These are phyloP conservation scores for Areca catechu DNA, from an alignment of 176 grass and related monocot species.

Conservation along the genomic window DNA sequence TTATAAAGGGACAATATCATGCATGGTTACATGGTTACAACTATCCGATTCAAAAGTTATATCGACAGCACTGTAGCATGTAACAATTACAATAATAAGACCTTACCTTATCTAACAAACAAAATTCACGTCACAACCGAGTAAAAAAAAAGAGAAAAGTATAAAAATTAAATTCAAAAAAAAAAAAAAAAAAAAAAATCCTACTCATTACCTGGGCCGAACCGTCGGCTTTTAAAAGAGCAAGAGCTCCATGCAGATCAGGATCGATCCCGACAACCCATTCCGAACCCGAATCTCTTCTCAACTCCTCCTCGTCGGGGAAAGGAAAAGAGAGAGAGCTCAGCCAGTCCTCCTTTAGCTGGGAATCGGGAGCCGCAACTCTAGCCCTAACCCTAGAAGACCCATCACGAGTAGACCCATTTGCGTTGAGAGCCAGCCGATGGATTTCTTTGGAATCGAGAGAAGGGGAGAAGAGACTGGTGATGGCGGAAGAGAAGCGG, in stretches of 20 bases:
- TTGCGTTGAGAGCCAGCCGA: conserved; percentile 13
- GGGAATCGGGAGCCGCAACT: conserved; percentile 19
- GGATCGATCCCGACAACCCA: conserved; percentile 85
- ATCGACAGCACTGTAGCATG: too few relatives aligned
- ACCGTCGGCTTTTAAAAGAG: conserved; percentile 51
- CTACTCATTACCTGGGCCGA: conserved; percentile 9
- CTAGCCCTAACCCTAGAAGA: conserved; percentile 28
- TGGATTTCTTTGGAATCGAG: conserved; percentile 8
- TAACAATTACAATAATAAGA: too few relatives aligned
- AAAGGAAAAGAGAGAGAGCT: conserved; percentile 62
- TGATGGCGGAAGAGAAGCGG: conserved; percentile 2
- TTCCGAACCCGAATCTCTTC: conserved; percentile 13
- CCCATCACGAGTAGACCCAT: not conserved
- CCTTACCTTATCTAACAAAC: too few relatives aligned
- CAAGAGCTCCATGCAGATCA: conserved; percentile 56
- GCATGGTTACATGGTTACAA: too few relatives aligned
- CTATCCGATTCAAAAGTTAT: too few relatives aligned
- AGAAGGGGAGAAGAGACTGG: conserved; percentile 27
- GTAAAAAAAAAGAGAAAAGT: too few relatives aligned
- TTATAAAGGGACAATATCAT: too few relatives aligned
- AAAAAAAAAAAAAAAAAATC: not conserved
- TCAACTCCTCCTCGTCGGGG: conserved; percentile 11
- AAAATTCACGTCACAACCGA: too few relatives aligned
- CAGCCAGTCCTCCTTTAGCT: conserved; percentile 55
- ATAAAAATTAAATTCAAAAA: not conserved